Evolutionary conservation across 768 basidiomycete genomes (phyloP).

Genomic region (Lactarius evosmus): DNA sequence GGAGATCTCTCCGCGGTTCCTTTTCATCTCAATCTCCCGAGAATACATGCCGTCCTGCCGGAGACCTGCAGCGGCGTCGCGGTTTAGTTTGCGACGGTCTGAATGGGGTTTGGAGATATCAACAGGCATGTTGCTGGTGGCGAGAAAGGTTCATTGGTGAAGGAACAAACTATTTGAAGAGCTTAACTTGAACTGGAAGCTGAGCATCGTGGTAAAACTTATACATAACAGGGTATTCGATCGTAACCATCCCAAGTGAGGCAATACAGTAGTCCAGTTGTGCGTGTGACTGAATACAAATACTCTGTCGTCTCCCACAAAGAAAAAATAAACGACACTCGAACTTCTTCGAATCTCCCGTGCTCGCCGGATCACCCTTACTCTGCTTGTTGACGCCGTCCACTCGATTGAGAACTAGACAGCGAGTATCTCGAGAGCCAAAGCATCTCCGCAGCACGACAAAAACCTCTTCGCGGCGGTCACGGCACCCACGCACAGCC

Average conservation of each 20-base stretch:
- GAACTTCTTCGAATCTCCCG: constrained; percentile 1
- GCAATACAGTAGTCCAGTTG: constrained; percentile 1
- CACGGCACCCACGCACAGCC: background rate
- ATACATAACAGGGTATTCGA: background rate
- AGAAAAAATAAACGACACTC: background rate
- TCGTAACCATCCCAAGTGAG: constrained; percentile 8
- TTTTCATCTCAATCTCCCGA: constrained; percentile 70
- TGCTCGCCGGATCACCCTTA: constrained; percentile 7
- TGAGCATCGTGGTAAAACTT: constrained; percentile 6
- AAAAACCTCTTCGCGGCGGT: background rate
- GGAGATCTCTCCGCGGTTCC: constrained; percentile 70
- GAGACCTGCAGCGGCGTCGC: constrained; percentile 51
- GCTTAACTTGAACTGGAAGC: constrained; percentile 11
- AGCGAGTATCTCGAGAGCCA: background rate
- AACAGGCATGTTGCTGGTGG: constrained; percentile 46
- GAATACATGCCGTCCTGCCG: constrained; percentile 52
- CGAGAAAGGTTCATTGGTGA: background rate
- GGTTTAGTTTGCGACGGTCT: constrained; percentile 43
- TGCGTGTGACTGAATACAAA: background rate
- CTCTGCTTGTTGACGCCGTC: background rate
- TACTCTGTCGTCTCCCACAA: background rate
- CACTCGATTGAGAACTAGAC: background rate
- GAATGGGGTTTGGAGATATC: constrained; percentile 49
- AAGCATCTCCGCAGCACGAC: background rate
- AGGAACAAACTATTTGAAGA: constrained; percentile 17